Evolutionary conservation across 352 stramenopile genomes (phyloP).

Genomic region (Phytophthora pini): DNA sequence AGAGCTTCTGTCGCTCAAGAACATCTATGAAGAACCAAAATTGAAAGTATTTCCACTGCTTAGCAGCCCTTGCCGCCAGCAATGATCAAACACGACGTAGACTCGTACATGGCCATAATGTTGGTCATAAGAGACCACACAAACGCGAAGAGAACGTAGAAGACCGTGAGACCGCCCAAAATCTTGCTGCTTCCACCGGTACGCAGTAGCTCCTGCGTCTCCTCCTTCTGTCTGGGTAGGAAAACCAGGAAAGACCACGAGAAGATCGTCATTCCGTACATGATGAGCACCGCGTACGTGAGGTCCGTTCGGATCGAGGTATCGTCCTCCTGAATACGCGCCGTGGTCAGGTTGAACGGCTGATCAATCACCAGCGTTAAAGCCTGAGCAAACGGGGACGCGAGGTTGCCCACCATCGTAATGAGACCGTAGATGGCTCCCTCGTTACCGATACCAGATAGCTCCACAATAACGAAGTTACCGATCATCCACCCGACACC

Average conservation of each 20-base stretch:
- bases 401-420: slow-evolving; percentile 48
- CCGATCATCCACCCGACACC: slow-evolving; percentile 38
- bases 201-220: slow-evolving; percentile 38
- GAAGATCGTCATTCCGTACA: slow-evolving; percentile 43
- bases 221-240: slow-evolving; percentile 43
- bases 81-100: slow-evolving; percentile 35
- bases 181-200: slow-evolving; percentile 42
- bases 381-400: slow-evolving; percentile 40
- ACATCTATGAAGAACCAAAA: neutral
- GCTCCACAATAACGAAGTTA: slow-evolving; percentile 48
- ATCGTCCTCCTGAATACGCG: slow-evolving; percentile 44
- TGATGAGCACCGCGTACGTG: slow-evolving; percentile 41
- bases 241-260: slow-evolving; percentile 42
- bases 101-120: slow-evolving; percentile 46
- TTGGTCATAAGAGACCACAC: slow-evolving; percentile 47
- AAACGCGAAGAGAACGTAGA: slow-evolving; percentile 36
- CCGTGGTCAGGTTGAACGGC: slow-evolving; percentile 42
- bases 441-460: slow-evolving; percentile 53
- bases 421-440: slow-evolving; percentile 48
- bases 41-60: neutral
- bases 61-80: slow-evolving; percentile 26
- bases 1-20: slow-evolving; percentile 1
- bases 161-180: slow-evolving; percentile 33
- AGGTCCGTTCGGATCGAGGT: slow-evolving; percentile 41
- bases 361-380: slow-evolving; percentile 40